Base-by-base conservation (phyloP, 2,329 filamentous ascomycete genomes). In the Capronia epimyces region DNA sequence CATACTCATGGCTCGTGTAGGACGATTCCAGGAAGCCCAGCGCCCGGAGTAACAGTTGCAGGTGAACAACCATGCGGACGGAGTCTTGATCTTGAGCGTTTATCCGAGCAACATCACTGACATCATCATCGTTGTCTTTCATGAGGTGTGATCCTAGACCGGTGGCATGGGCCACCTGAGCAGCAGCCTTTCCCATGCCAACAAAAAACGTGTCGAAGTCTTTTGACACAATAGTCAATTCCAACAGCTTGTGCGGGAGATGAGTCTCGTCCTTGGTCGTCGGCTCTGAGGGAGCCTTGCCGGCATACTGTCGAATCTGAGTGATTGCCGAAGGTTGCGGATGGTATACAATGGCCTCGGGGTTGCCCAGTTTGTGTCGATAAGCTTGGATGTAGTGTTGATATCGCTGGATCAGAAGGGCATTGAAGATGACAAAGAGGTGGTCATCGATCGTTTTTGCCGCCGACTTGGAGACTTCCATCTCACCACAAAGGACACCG, bases 361-460 rank as follows among this genome's bases (percentile, higher is more conserved):
- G 78, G 49, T 87, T 71, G 66, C 39, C 18, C 7, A 74, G 52
- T 55, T 69, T 73, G 37, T 66, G 64, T 41, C 66, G 65, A 39
- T 72, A 69, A 45, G 73, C 69, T 41, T 69, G 66, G 58, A 71
- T 69, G 63, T 86, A 94, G 2, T 74, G 72, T 60, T 91, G 86
- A 65, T 95, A 91, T 61, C 91, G 85, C 2, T 82, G 81, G 47
- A 90, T 79, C 8, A 96, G 70, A 3, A 91, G 73, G n/a, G 87
- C 83, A 64, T 94, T 96, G 73, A 93, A 93, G 65, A 90, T 83
- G 29, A 85, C 83, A 67, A 93, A 95, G 15, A 96, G 76, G 61
- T 84, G 82, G 63, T 97, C 91, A 60, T 95, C 88, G 84, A 89
- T 94, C 18, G 78, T 82, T 44, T 79, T 76, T 65, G 87, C 89